Evolutionary conservation across 2,329 filamentous ascomycete species (phyloP), one percentile per base, ranked within the genome.

Genomic region (Ampelomyces quisqualis): DNA sequence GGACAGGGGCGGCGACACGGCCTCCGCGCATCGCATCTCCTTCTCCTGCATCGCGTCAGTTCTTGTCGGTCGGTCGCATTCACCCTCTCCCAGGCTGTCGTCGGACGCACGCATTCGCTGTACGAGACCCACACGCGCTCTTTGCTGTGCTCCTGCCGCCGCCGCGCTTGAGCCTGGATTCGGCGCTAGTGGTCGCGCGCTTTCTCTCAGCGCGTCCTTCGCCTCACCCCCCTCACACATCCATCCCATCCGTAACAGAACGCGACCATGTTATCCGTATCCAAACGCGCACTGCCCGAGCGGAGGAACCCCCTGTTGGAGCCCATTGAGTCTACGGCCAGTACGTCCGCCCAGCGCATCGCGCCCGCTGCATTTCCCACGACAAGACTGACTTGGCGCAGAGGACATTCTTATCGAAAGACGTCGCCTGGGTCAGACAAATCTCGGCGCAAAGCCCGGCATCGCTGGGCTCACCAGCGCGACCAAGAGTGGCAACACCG

Each of bases 391-490:
- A 66, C 49, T 33, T 20, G 33, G 36, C 41, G 35, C 61, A 76
- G 73, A 70, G 46, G 71, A 75, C 45, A 71, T 73, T 15, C 82
- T 96, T 40, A 81, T 96, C 51, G 76, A 84, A 68, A 85, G 90
- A 64, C 86, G 93, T 62, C 87, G 91, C 56, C 78, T 98, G 31
- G 93, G 91, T 32, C 90, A 95, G 72, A 98, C 93, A 17, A 87
- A 94, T 70, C 79, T 98, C 51, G 84, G 85, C 7, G 83, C 90
- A 37, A 93, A 90, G 73, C 83, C 89, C 60, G 82, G 84, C 22
- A 82, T 86, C 56, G 74, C 84, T n/a, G 81, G 81, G 45, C 80
- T 81, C 7, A 78, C 80, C 26, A 85, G 83, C 68, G 84, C 88
- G 50, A 81, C 83, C 41, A 88, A 88, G 65, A 76, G 82, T 32